Evolutionary conservation across 2,329 filamentous ascomycete species (phyloP), one percentile per base, ranked within the genome.

Genomic region (Aspergillus terreus): DNA sequence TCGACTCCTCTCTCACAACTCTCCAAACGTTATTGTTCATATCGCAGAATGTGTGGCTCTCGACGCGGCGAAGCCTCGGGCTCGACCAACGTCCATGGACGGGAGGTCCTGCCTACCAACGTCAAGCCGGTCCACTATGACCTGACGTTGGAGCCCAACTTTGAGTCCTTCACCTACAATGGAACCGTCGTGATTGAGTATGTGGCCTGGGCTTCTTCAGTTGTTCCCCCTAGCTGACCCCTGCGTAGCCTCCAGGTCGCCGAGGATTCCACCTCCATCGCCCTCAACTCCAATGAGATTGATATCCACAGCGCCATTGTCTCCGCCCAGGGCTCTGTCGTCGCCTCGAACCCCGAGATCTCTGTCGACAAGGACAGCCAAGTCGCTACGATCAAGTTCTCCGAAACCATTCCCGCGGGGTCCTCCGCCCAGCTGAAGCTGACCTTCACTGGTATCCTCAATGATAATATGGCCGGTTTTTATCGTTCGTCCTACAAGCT

Each of bases 391-490:
- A 81, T 96, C 69, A 83, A 83, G 60, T 91, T 97, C 66, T 80
- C 85, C 59, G 81, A 91, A 68, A 80, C 78, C 44, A 78, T 97
- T 55, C 72, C 83, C 19, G 87, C 87, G 56, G 90, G 88, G 21
- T 80, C 82, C 64, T 92, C 91, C 77, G 89, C 88, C 17, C 85
- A 86, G 73, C 74, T 95, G 55, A 85, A 85, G 65, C 83, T 91
- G 63, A 86, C 82, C 60, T 96, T 95, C 73, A 85, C 82, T 9
- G 91, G 91, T 38, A 81, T 79, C 41, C 76, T 96, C 64, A 96
- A 95, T 71, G 89, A 95, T 70, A 92, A 94, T 75, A 95, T 97
- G 90, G 92, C 92, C 45, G 92, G 92, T 44, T 97, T 97, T 81
- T 97, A 97, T 76, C 85, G 92, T 52, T 96, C 91, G 1, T 95